Base-by-base conservation (phyloP, 2,329 filamentous ascomycete species). In the Sclerotinia spermophila region DNA sequence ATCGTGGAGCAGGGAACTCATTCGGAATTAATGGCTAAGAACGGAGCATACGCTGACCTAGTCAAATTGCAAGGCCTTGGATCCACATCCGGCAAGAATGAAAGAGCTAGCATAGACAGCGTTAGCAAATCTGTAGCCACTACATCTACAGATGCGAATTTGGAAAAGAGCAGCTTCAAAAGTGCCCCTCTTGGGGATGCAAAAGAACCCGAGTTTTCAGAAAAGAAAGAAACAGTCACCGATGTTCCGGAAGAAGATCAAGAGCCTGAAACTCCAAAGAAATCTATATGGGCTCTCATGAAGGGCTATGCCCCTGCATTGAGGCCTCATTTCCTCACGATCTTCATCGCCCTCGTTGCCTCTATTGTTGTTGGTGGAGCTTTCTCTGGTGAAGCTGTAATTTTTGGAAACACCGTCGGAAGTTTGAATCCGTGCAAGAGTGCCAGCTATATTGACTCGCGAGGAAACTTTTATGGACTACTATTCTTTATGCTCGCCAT, bases 1-100 rank as follows among this genome's bases (percentile, higher is more conserved):
- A 90, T 96, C 62, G 86, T 88, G 19, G 93, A 96, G 81, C 86
- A 86, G 64, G 93, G 93, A 24, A 93, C 89, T 0, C 93, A 97
- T 78, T 86, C 90, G 6, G 38, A 88, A 76, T 84, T 97, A 13
- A 83, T 96, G 11, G 84, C 84, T 3, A 83, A 86, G 59, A 83
- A 82, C 3, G 88, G 91, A 1, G 83, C 91, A 27, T 95, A 95
- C 76, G 85, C 85, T 51, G 85, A 85, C 2, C 85, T 94, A 7
- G 91, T 94, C 3, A 82, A 86, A 71, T 88, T 88, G 5, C 89
- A 91, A 67, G 45, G 62, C 35, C 62, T 66, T 35, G 62, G 62
- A 66, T 66, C 62, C 6, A 19, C 24, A 53, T 73, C 77, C 71
- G 27, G 71, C 75, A 27, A 71, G 70, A 24, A 73, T 75, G 7